Evolutionary conservation across 2,329 filamentous ascomycete genomes (phyloP), one percentile per base, ranked within the genome.

Genomic region (Rutstroemia sp.): DNA sequence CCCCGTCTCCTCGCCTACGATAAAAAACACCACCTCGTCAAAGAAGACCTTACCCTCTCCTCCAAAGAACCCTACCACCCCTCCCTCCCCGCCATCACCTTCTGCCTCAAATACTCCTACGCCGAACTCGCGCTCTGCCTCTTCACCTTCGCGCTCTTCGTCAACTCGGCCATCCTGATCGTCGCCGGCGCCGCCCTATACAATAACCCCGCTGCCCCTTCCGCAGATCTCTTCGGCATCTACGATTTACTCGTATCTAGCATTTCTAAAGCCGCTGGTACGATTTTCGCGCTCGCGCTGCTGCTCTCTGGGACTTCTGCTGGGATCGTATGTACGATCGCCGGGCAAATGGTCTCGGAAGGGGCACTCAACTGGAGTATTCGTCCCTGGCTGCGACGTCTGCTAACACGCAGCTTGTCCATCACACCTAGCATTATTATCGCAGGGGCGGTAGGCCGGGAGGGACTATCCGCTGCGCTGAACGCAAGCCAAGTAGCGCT

Each of bases 311-410:
- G 90, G 8, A 80, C 89, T 12, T 89, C 85, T 0, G 90, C 90
- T 0, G 90, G 90, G 5, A 89, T 95, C 38, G 86, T 95, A 2
- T 95, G 90, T 73, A 95, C 91, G 1, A 94, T 95, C 63, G 82
- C 90, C 0, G 90, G 90, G 0, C 90, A 95, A 70, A 94, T 95
- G 84, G 86, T 95, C 21, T 86, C 83, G 60, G 90, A 95, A 69
- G 90, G 90, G 6, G 88, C 90, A 59, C 70, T 95, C 46, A 82
- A 83, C 48, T 91, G 89, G 87, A 82, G 73, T 5, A 71, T 92
- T 34, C 77, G 78, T 59, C 90, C 90, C 0, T 95, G 90, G 90
- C 66, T 92, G 9, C 84, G 90, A 2, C 80, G 90, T 10, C 78
- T 95, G 4, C 71, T 92, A 50, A 95, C 90, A 0, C 81, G 90